Conservation (phyloP, 768 basidiomycete species). For the Trametes maxima region DNA sequence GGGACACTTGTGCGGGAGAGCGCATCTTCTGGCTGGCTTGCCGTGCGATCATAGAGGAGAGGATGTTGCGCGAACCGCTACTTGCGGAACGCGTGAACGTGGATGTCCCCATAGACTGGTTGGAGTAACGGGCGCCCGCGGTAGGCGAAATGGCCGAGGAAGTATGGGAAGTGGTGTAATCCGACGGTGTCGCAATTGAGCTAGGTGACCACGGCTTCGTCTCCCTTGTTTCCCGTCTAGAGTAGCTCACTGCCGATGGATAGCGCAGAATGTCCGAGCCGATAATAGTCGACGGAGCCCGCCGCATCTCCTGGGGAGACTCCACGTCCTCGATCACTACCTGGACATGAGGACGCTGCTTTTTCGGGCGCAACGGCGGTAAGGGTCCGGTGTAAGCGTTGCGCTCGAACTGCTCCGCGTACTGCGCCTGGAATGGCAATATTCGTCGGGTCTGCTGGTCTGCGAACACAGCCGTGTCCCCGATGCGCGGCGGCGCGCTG, state of each 20-base stretch:
- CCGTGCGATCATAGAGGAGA: slow-evolving; percentile 1
- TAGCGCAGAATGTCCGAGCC: slow-evolving; percentile 36
- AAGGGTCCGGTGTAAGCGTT: slow-evolving; percentile 21
- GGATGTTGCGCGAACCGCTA: not conserved
- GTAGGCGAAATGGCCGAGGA: slow-evolving; percentile 12
- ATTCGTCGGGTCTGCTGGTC: slow-evolving; percentile 24
- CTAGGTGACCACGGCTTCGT: slow-evolving; percentile 18
- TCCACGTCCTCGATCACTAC: slow-evolving; percentile 18
- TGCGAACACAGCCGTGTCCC: slow-evolving; percentile 5
- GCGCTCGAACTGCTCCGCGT: slow-evolving; percentile 24
- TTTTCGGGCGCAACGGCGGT: slow-evolving; percentile 1
- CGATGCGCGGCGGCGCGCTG: slow-evolving; percentile 27
- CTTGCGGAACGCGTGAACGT: slow-evolving; percentile 6
- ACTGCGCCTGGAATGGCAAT: slow-evolving; percentile 27
- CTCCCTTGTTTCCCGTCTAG: not conserved
- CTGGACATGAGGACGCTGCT: slow-evolving; percentile 15
- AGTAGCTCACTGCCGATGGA: slow-evolving; percentile 7
- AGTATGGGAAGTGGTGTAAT: slow-evolving; percentile 1
- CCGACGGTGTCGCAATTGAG: slow-evolving; percentile 13
- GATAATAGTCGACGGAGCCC: slow-evolving; percentile 20
- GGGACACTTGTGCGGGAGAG: slow-evolving; percentile 8
- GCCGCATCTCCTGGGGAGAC: not conserved
- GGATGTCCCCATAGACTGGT: slow-evolving; percentile 6
- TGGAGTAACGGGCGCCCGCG: slow-evolving; percentile 9
- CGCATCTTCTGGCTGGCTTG: slow-evolving; percentile 14